A percentile compares a stretch with the other conserved stretches of the same genome.
phyloP scores from a whole-genome alignment of 2,329 filamentous ascomycete species.

The Podosphaera aphanis region DNA sequence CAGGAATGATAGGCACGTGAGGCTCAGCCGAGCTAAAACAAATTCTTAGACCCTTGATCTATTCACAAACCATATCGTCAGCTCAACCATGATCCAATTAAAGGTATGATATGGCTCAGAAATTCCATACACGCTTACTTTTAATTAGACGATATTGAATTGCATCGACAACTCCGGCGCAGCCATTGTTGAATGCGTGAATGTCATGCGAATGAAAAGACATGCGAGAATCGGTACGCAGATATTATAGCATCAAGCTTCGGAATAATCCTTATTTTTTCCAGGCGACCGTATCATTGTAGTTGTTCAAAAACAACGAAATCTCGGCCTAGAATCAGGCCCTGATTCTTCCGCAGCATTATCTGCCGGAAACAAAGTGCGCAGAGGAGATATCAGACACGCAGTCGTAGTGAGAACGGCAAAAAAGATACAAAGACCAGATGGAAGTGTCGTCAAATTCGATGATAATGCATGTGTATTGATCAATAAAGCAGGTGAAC shows the following conservation, averaged over 20 bases:
- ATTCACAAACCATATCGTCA: background rate
- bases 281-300: slow-evolving; percentile 88
- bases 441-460: slow-evolving; percentile 78
- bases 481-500: slow-evolving; percentile 90
- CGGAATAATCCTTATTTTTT: background rate
- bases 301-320: slow-evolving; percentile 88
- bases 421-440: slow-evolving; percentile 66
- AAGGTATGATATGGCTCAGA: slow-evolving; percentile 29
- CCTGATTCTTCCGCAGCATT: slow-evolving; percentile 49
- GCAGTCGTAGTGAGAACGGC: slow-evolving; percentile 81
- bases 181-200: slow-evolving; percentile 86
- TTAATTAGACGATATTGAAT: slow-evolving; percentile 66
- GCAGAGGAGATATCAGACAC: slow-evolving; percentile 86
- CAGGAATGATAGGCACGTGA: too few relatives aligned
- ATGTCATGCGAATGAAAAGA: slow-evolving; percentile 75
- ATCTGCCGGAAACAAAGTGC: slow-evolving; percentile 70
- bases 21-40: background rate
- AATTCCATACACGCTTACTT: background rate
- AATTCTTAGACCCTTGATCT: background rate
- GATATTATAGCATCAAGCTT: background rate
- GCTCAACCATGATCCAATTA: slow-evolving; percentile 64
- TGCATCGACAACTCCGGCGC: slow-evolving; percentile 99
- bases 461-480: slow-evolving; percentile 97
- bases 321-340: slow-evolving; percentile 41
- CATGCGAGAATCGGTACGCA: slow-evolving; percentile 65